Conservation (phyloP, 1,139 yeast species). For the Dujonia santamariae region DNA sequence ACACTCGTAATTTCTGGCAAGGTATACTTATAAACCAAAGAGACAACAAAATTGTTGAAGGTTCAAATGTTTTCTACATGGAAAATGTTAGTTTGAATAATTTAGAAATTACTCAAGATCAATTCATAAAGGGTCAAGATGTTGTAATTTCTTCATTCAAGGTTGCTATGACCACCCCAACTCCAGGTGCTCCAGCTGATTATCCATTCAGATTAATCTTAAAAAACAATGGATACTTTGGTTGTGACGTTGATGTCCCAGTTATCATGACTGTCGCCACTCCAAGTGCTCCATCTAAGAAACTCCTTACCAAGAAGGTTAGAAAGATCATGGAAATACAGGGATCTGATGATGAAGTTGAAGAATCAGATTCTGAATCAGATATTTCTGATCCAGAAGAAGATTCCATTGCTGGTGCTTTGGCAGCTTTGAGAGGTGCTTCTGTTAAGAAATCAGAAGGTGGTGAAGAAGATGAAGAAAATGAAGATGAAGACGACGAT, state of each 20-base stretch:
- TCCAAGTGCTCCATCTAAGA: constrained; percentile 30
- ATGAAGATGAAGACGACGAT: constrained; percentile 35
- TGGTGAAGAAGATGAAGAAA: constrained; percentile 38
- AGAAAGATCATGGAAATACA: constrained; percentile 13
- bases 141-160: constrained; percentile 69
- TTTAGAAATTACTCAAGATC: constrained; percentile 48
- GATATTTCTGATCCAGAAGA: constrained; percentile 67
- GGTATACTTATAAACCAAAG: constrained; percentile 68
- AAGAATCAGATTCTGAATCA: constrained; percentile 35
- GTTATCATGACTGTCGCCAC: constrained; percentile 57
- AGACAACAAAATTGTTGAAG: constrained; percentile 75
- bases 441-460: constrained; percentile 37
- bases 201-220: constrained; percentile 63
- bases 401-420: constrained; percentile 63
- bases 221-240: constrained; percentile 67
- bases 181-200: constrained; percentile 64
- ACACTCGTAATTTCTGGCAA: constrained; percentile 57
- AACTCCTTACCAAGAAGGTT: constrained; percentile 13
- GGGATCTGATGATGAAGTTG: constrained; percentile 1
- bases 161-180: constrained; percentile 65
- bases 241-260: constrained; percentile 69
- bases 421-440: constrained; percentile 59
- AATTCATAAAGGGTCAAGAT: constrained; percentile 42
- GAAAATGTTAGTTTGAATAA: constrained; percentile 56
- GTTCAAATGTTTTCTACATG: constrained; percentile 50